Evolutionary conservation across 768 basidiomycete species (phyloP).

Genomic region (Termitomyces sp.): DNA sequence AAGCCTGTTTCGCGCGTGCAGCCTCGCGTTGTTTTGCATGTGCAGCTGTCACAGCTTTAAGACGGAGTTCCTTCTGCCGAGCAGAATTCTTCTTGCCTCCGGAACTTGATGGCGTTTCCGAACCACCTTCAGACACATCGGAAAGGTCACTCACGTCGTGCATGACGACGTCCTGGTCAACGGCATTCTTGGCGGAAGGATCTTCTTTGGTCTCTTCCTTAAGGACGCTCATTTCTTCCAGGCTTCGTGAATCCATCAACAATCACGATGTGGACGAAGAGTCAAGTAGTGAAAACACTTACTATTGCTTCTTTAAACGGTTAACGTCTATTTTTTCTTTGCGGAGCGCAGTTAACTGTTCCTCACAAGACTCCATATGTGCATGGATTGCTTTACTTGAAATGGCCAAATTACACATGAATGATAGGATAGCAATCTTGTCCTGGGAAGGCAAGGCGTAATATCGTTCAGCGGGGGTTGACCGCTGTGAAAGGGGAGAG

Average conservation of each 20-base stretch:
- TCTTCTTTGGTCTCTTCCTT: constrained; percentile 51
- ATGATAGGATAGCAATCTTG: constrained; percentile 79
- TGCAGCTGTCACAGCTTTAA: constrained; percentile 48
- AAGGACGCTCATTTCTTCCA: constrained; percentile 70
- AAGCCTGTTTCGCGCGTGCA: constrained; percentile 70
- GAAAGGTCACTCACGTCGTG: constrained; percentile 71
- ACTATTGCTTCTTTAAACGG: constrained; percentile 84
- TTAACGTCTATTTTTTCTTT: constrained; percentile 97
- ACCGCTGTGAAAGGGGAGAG: constrained; percentile 31
- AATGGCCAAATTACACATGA: constrained; percentile 85
- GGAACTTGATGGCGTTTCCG: constrained; percentile 49
- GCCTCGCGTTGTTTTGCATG: constrained; percentile 80
- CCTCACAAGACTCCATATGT: constrained; percentile 88
- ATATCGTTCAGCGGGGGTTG: constrained; percentile 66
- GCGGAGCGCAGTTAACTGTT: constrained; percentile 83
- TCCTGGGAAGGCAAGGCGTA: constrained; percentile 66
- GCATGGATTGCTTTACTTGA: constrained; percentile 85
- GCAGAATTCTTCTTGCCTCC: constrained; percentile 37
- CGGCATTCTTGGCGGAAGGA: constrained; percentile 34
- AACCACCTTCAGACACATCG: constrained; percentile 61
- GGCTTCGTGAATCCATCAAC: constrained; percentile 28
- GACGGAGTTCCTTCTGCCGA: constrained; percentile 47
- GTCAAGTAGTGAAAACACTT: constrained; percentile 28
- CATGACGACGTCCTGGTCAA: constrained; percentile 53
- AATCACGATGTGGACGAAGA: constrained; percentile 5